phyloP scores from a whole-genome alignment of 441 rosid species.

The Viola pubescens region DNA sequence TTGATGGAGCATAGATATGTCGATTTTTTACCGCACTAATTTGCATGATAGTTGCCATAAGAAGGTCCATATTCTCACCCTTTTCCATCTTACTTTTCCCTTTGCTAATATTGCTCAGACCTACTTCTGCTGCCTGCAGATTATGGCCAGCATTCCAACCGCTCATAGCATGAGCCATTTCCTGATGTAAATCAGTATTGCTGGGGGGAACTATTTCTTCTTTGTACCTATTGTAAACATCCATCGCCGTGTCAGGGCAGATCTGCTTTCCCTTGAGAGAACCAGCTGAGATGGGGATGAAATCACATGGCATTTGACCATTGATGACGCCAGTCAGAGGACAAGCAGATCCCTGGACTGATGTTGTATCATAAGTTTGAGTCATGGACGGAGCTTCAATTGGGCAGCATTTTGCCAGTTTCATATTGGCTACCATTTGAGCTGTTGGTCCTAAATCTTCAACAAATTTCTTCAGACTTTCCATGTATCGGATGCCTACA shows the following conservation, averaged over 20 bases:
- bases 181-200: background rate
- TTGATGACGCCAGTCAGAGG: background rate
- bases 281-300: conserved; percentile 5
- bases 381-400: too few species aligned
- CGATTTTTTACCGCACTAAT: conserved; percentile 14
- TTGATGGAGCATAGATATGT: conserved; percentile 8
- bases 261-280: conserved; percentile 17
- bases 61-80: conserved; percentile 10
- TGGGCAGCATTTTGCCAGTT: conserved; percentile 8
- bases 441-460: conserved; percentile 38
- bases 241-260: background rate
- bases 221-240: background rate
- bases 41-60: conserved; percentile 16
- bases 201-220: background rate
- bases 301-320: conserved; percentile 1
- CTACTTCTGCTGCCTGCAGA: background rate
- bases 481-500: conserved; percentile 16
- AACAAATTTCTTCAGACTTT: conserved; percentile 28
- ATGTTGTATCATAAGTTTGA: background rate
- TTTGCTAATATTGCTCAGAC: background rate
- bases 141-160: background rate
- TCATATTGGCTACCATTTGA: conserved; percentile 28
- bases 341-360: conserved; percentile 8
- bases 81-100: background rate
- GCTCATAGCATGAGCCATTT: background rate